Evolutionary conservation across 192 early-diverging fungal species (phyloP).

Genomic region (Linnemannia schmuckeri): DNA sequence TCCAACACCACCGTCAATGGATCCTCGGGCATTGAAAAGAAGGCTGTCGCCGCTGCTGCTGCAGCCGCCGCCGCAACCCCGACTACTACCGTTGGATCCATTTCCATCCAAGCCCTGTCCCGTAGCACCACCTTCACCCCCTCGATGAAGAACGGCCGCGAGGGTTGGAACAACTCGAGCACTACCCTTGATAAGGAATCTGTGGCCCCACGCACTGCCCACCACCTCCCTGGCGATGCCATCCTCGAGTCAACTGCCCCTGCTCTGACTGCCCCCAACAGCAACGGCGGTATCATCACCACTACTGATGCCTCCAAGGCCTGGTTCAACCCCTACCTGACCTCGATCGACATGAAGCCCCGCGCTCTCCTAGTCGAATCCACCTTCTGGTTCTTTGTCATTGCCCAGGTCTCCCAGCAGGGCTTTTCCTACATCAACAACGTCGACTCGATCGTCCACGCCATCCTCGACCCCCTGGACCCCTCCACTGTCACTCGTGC

Average conservation of each 20-base stretch:
- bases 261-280: not conserved
- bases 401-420: slow-evolving; percentile 50
- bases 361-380: slow-evolving; percentile 33
- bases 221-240: slow-evolving; percentile 38
- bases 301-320: slow-evolving; percentile 9
- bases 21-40: slow-evolving; percentile 12
- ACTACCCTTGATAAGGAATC: slow-evolving; percentile 38
- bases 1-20: slow-evolving; percentile 21
- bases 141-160: slow-evolving; percentile 37
- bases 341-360: slow-evolving; percentile 50
- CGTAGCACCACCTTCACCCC: slow-evolving; percentile 50
- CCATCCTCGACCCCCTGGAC: slow-evolving; percentile 40
- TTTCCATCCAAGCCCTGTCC: slow-evolving; percentile 21
- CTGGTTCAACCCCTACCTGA: slow-evolving; percentile 42
- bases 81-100: not conserved
- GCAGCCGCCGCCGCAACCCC: not conserved
- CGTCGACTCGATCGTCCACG: slow-evolving; percentile 52
- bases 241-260: slow-evolving; percentile 38
- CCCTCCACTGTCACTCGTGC: slow-evolving; percentile 27
- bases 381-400: slow-evolving; percentile 56
- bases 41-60: not conserved
- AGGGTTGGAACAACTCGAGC: slow-evolving; percentile 45
- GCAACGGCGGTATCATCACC: slow-evolving; percentile 7
- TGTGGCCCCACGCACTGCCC: not conserved
- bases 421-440: slow-evolving; percentile 57